Conservation (phyloP, 345 rosid genomes). For the Limnanthes douglasii region DNA sequence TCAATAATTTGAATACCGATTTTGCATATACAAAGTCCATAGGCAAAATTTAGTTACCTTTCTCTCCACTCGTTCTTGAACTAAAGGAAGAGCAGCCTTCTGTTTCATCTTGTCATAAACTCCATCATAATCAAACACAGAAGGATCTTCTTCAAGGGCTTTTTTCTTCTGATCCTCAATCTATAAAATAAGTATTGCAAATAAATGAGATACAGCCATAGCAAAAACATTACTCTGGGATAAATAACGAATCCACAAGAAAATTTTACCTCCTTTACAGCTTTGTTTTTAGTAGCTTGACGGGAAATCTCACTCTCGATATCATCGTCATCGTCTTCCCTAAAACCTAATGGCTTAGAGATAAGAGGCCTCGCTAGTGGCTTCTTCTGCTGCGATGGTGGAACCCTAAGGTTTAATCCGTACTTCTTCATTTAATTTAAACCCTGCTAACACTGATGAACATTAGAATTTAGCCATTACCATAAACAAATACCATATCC, state of each 20-base stretch:
- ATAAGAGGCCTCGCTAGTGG: conserved; percentile 37
- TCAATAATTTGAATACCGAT: not conserved
- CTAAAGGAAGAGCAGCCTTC: conserved; percentile 29
- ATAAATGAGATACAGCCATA: not conserved
- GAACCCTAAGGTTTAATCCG: conserved; percentile 74
- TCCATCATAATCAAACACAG: conserved; percentile 69
- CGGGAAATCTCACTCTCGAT: conserved; percentile 71
- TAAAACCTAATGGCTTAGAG: conserved; percentile 29
- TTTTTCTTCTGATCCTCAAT: conserved; percentile 82
- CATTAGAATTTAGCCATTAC: no score
- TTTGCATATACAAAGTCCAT: not conserved
- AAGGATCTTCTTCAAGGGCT: conserved; percentile 76
- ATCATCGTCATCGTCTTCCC: conserved; percentile 43
- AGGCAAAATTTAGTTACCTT: conserved; percentile 39
- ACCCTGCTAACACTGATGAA: no score
- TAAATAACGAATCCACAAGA: not conserved
- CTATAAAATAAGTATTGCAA: conserved; percentile 13
- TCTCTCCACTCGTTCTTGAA: conserved; percentile 46
- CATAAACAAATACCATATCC: no score
- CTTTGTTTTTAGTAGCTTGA: conserved; percentile 63
- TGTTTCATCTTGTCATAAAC: conserved; percentile 75
- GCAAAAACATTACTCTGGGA: no score
- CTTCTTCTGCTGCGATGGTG: conserved; percentile 40
- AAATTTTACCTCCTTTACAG: conserved; percentile 44
- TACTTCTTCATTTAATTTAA: conserved; percentile 85